Base-by-base conservation (phyloP, 169 alveolate genomes). In the Cyclospora cayetanensis region DNA sequence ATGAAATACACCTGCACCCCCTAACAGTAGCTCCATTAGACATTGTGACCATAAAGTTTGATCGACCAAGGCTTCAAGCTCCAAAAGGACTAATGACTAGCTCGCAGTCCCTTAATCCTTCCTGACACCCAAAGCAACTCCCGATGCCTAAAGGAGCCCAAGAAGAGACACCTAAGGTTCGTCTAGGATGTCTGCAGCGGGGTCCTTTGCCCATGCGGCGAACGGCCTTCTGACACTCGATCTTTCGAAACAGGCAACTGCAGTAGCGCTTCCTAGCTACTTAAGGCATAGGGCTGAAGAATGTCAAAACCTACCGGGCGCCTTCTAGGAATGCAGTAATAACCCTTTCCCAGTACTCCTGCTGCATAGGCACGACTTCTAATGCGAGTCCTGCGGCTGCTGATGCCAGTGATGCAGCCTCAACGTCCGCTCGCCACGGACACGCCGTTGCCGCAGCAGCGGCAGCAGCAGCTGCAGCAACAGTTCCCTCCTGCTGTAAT, bases 311-410 rank as follows among this genome's bases (percentile, higher is more conserved):
- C 37, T 46, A 79, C 88, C 88, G 66, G 60, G 88, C 88, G 35
- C 88, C 88, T 79, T 79, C 88, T 79, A 79, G 2, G 70, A 79
- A 79, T 4, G 72, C 29, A 25, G 88, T 29, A 25, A 95, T 66
- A 7, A 95, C 95, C 31, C 92, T 83, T 9, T 90, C 90, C 90
- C 90, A 84, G 70, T 95, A 95, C 25, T 86, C 77, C 52, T 94
- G 93, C 60, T 93, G 94, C 74, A 95, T 92, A n/a, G 97, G 96
- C 22, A 95, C 34, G 9, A 95, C 90, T 65, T 95, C 95, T 1
- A 94, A 92, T 2, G 94, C 90, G 34, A 94, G 95, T 5, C 88
- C 90, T 46, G 94, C 80, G 29, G 88, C 72, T 4, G 88, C 88
- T 50, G 88, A 66, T 53, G 42, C 88, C 27, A 70, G 53, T 31